Evolutionary conservation across 1,284 basidiomycete species (phyloP).

Genomic region (Cryptococcus floricola): DNA sequence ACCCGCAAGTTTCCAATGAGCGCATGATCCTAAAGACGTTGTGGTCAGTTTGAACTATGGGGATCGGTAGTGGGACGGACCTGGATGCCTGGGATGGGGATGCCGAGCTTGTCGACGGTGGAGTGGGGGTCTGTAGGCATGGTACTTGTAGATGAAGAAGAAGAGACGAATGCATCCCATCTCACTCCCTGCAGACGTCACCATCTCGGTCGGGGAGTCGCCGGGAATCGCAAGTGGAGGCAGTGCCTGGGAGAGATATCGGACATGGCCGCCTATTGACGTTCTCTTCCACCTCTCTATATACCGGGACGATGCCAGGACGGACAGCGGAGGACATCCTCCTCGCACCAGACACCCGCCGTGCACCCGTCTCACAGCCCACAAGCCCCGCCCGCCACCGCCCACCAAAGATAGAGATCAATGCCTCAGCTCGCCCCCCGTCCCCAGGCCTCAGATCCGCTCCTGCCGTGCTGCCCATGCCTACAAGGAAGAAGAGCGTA

Average conservation of each 20-base stretch:
- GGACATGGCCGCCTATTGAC: too few relatives aligned
- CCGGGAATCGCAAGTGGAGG: too few relatives aligned
- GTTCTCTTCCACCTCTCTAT: too few relatives aligned
- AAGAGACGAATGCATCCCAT: too few relatives aligned
- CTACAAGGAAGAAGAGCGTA: constrained; percentile 8
- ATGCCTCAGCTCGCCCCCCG: not conserved
- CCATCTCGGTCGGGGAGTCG: too few relatives aligned
- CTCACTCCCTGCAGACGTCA: too few relatives aligned
- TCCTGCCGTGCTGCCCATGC: constrained; percentile 1
- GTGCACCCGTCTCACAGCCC: constrained; percentile 6
- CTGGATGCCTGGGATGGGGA: constrained; percentile 32
- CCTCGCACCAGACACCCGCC: not conserved
- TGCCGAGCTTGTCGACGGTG: constrained; percentile 18
- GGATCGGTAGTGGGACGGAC: constrained; percentile 9
- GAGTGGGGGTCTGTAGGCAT: not conserved
- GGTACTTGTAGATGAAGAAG: not conserved
- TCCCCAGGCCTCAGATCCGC: not conserved
- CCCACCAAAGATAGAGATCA: not conserved
- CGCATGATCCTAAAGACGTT: constrained; percentile 46
- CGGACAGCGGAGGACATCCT: too few relatives aligned
- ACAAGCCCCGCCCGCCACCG: constrained; percentile 5
- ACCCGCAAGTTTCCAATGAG: constrained; percentile 50
- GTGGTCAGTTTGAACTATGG: constrained; percentile 10
- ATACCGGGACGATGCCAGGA: too few relatives aligned
- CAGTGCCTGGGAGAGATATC: too few relatives aligned